Evolutionary conservation across 306 rosid species (phyloP).

Genomic region (Lathyrus sativus): DNA sequence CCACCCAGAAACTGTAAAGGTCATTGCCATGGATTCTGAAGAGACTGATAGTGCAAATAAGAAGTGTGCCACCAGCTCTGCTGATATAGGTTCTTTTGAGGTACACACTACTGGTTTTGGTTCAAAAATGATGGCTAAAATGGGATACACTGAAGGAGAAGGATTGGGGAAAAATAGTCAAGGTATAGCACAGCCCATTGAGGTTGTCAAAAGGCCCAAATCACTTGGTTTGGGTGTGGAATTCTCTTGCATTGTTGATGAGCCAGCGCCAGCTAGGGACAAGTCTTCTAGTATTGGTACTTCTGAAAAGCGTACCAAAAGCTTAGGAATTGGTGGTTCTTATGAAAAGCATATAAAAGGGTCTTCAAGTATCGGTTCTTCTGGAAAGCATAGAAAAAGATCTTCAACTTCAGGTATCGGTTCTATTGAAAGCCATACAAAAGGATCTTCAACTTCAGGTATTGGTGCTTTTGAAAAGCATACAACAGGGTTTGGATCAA

Average conservation of each 20-base stretch:
- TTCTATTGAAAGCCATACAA: slow-evolving; percentile 78
- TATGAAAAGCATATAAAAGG: slow-evolving; percentile 61
- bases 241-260: slow-evolving; percentile 47
- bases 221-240: slow-evolving; percentile 90
- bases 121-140: slow-evolving; percentile 93
- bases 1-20: slow-evolving; percentile 53
- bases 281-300: slow-evolving; percentile 49
- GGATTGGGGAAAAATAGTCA: slow-evolving; percentile 91
- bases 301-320: slow-evolving; percentile 63
- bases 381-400: slow-evolving; percentile 57
- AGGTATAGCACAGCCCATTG: slow-evolving; percentile 78
- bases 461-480: slow-evolving; percentile 82
- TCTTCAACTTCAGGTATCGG: slow-evolving; percentile 47
- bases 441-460: slow-evolving; percentile 49
- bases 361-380: slow-evolving; percentile 49
- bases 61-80: slow-evolving; percentile 42
- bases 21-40: slow-evolving; percentile 38
- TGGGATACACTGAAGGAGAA: slow-evolving; percentile 82
- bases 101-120: slow-evolving; percentile 93
- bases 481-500: slow-evolving; percentile 89
- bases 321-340: slow-evolving; percentile 52
- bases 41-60: slow-evolving; percentile 42
- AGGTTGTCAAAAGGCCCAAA: slow-evolving; percentile 81
- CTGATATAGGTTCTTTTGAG: slow-evolving; percentile 69
- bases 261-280: slow-evolving; percentile 31